Evolutionary conservation across 1,284 basidiomycete genomes (phyloP).

Genomic region (Stereum hirsutum): DNA sequence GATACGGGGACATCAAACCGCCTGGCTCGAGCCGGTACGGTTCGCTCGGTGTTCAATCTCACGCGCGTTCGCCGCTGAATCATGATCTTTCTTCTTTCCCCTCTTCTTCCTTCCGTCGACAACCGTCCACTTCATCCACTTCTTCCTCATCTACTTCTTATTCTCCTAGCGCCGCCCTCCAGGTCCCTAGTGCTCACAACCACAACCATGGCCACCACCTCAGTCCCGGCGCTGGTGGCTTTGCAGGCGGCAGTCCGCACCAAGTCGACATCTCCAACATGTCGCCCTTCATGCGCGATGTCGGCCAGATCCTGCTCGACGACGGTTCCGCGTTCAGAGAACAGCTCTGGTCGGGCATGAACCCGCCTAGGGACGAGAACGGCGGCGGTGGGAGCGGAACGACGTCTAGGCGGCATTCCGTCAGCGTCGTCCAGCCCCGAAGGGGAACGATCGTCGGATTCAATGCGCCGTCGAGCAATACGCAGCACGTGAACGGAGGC

Average conservation of each 20-base stretch:
- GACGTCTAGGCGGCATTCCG: slow-evolving; percentile 78
- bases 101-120: too few species aligned
- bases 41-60: slow-evolving; percentile 45
- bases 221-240: neutral
- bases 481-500: too few species aligned
- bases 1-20: slow-evolving; percentile 53
- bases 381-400: slow-evolving; percentile 64
- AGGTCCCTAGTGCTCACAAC: too few species aligned
- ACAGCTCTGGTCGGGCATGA: slow-evolving; percentile 60
- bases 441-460: slow-evolving; percentile 62
- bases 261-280: slow-evolving; percentile 61
- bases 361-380: slow-evolving; percentile 49
- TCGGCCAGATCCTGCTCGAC: slow-evolving; percentile 66
- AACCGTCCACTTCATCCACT: too few species aligned
- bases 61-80: slow-evolving; percentile 42
- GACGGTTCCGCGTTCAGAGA: slow-evolving; percentile 60
- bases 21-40: slow-evolving; percentile 56
- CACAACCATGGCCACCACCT: neutral
- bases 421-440: slow-evolving; percentile 75
- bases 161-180: slow-evolving; percentile 20
- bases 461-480: too few species aligned
- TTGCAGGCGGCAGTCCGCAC: slow-evolving; percentile 31
- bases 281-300: slow-evolving; percentile 72
- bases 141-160: too few species aligned
- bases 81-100: slow-evolving; percentile 33